Base-by-base conservation (phyloP, 164 flowering plant species). In the Macadamia tetraphylla region DNA sequence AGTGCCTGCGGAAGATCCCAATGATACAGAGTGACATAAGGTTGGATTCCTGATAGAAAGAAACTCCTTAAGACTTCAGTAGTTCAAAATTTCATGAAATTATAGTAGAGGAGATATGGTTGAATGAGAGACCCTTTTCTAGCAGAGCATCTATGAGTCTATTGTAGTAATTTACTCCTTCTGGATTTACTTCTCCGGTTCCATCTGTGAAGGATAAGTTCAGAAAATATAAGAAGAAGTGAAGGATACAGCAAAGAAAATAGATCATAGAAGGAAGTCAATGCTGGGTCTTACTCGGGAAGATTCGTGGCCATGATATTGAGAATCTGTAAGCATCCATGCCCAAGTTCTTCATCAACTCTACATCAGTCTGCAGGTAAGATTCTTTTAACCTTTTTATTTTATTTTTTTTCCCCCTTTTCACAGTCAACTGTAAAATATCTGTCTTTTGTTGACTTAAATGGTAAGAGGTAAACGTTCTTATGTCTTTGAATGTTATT, bases 321-420 rank as follows among this genome's bases (percentile, higher is more conserved):
- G 98, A 94, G 71, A 91, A 89, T 76, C 96, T 82, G 74, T 91
- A 94, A 65, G 96, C 92, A 77, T 91, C 96, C 92, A 91, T 81
- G 65, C 93, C 94, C 80, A 94, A 15, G 70, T 87, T 81, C 80
- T 87, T 83, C 96, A 91, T 91, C 79, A 88, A 75, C 63, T 85
- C 84, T 64, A 89, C 81, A 71, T 93, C 98, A 53, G 65, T 68
- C 98, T 93, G 92, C 40, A 35, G 0, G 5, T 35, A 46, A 46
- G 51, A 67, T 64, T 69, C 30, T 67, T 29, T 2, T 29, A 8
- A n/a, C 53, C 42, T 67, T 43, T 23, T n/a, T 48, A 9, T 17
- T 56, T 40, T 15, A 9, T 63, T 44, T 12, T 64, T 14, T 60
- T 67, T 64, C 52, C 40, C 58, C 55, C 5, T 12, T 5, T 23